Evolutionary conservation across 169 alveolate species (phyloP), one percentile per base, ranked within the genome.

Genomic region (Plasmodium coatneyi): DNA sequence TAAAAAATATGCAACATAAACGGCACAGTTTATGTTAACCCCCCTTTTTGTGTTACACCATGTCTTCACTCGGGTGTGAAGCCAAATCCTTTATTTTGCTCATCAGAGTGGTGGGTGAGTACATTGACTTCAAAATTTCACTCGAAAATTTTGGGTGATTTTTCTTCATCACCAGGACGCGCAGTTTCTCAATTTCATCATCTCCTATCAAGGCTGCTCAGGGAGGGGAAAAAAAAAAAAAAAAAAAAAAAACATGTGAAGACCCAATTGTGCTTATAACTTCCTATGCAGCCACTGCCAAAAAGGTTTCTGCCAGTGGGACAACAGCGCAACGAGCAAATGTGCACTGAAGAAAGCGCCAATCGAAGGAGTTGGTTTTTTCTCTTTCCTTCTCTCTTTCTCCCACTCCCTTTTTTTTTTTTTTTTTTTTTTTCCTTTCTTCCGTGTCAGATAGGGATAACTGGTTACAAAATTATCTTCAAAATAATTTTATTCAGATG

Each of bases 381-480:
- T 43, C 16, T 43, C 7, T 43, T 2, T 43, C 52, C 52, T 1
- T 1, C 52, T 4, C 52, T 9, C 52, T 7, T 6, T 6, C 46
- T 0, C 46, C 46, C 46, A 39, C 46, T 39, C 25, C 52, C 52
- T 1, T 1, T 16, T 4, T 16, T 9, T 16, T 7, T 6, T 56
- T 19, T 22, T 60, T 60, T 56, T 19, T 60, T 60, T 54, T 28
- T 22, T 16, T 81, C 76, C 36, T 84, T 72, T 84, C 28, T 84
- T 71, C 80, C 43, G 22, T 84, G 80, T 84, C 92, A 84, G 92
- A 84, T 84, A 84, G 92, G 92, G 92, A 84, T 84, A 84, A 84
- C 92, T 84, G 92, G 74, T 84, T 84, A 84, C 74, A 84, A 72
- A 46, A 28, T 72, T 84, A 84, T 84, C 92, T 84, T 84, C 92